Base-by-base conservation (phyloP, 2,329 filamentous ascomycete species). In the Aspergillus sp. region DNA sequence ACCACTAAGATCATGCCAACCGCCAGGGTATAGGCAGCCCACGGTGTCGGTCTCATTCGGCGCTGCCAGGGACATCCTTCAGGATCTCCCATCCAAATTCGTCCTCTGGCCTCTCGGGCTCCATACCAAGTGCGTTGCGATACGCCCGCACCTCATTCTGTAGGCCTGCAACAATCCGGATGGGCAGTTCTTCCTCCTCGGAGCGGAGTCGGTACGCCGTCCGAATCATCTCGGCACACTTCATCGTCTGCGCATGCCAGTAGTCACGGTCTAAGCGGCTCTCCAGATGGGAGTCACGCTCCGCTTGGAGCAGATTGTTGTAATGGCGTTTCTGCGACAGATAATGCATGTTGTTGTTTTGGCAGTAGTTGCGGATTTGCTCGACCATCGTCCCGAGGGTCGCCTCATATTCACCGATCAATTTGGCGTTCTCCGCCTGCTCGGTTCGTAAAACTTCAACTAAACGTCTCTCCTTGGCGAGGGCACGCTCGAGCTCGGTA, bases 81-180 rank as follows among this genome's bases (percentile, higher is more conserved):
- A 82, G 68, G 49, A 81, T 77, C 61, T 80, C 78, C 75, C 77
- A 82, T 25, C 80, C 80, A 59, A 75, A 80, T 67, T 82, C 80
- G 27, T 82, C 79, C 60, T 82, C 80, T 1, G 75, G 75, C 60
- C 76, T 78, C 68, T 82, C 79, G 1, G 75, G 68, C 61, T 82
- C 80, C 77, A 82, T 77, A 2, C 80, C 80, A 47, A 82, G 68
- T 6, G 78, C 78, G 57, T 79, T 75, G 59, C 80, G 76, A 58
- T 80, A 78, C 42, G 78, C 78, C 38, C 80, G 76, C 21, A 82
- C 80, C 63, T 82, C 80, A 48, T 79, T 80, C 66, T 82, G 80
- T 13, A 82, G 70, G 13, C 79, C 80, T 8, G 77, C 70, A 13
- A 82, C 72, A 55, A 82, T 66, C 11, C 77, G 75, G 25, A 80